phyloP scores from a whole-genome alignment of 345 rosid species.

The Sisymbrium irio region DNA sequence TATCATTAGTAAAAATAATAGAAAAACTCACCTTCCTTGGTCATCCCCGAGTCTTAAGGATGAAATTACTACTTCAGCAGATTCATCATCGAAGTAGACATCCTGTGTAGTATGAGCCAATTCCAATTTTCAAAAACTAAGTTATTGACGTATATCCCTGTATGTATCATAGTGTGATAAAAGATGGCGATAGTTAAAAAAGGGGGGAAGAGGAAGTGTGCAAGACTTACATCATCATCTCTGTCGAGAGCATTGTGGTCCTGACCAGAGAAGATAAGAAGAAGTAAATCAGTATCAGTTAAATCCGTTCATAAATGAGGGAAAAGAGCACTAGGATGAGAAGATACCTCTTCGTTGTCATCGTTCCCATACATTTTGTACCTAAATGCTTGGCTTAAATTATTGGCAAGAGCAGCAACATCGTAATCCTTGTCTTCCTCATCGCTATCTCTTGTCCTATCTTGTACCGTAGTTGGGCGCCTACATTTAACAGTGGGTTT shows the following conservation, averaged over 20 bases:
- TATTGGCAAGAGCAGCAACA: constrained; percentile 93
- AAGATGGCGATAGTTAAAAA: neutral
- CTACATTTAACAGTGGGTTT: constrained; percentile 42
- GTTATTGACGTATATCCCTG: neutral
- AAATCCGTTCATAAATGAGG: neutral
- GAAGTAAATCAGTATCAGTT: constrained; percentile 3
- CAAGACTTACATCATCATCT: constrained; percentile 76
- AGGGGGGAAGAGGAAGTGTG: neutral
- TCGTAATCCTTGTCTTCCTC: constrained; percentile 96
- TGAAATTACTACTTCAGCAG: constrained; percentile 97
- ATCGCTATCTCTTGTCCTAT: constrained; percentile 93
- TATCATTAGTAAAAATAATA: neutral
- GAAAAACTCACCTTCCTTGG: constrained; percentile 75
- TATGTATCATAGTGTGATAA: neutral
- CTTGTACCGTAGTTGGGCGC: constrained; percentile 95
- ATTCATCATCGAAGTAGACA: constrained; percentile 95
- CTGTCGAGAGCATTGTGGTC: constrained; percentile 71
- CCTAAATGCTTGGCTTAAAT: constrained; percentile 88
- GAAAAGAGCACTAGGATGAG: neutral
- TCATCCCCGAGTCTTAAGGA: constrained; percentile 97
- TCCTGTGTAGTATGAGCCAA: constrained; percentile 53
- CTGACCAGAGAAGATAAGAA: constrained; percentile 42
- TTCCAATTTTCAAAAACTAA: neutral
- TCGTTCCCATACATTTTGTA: constrained; percentile 88
- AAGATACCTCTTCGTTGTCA: constrained; percentile 81